phyloP scores from a whole-genome alignment of 345 rosid species.

The Pistacia atlantica region DNA sequence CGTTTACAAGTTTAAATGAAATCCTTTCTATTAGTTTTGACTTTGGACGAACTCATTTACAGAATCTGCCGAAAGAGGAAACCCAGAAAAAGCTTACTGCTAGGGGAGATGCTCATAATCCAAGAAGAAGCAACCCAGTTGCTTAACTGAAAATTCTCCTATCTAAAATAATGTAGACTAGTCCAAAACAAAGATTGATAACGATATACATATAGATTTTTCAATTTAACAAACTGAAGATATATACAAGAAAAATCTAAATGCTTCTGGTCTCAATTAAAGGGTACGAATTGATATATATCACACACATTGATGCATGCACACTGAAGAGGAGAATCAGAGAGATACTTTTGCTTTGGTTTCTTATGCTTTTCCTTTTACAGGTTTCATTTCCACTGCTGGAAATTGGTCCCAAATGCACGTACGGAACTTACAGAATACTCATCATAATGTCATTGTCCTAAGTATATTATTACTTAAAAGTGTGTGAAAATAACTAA shows the following conservation, averaged over 20 bases:
- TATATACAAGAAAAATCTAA: no score
- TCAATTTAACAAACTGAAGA: no score
- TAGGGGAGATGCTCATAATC: no score
- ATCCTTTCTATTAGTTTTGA: constrained; percentile 7
- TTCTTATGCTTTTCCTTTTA: not conserved
- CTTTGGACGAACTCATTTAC: not conserved
- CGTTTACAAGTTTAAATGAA: constrained; percentile 10
- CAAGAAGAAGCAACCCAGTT: not conserved
- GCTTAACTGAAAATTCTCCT: not conserved
- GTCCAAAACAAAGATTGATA: no score
- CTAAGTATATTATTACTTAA: not conserved
- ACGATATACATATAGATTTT: no score
- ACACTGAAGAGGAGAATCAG: constrained; percentile 8
- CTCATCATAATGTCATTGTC: constrained; percentile 27
- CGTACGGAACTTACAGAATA: not conserved
- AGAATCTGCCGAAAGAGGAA: constrained; percentile 16
- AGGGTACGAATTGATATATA: no score
- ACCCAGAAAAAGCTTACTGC: no score
- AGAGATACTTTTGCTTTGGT: not conserved
- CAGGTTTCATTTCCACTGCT: constrained; percentile 12
- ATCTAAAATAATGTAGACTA: no score
- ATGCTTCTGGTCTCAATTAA: no score
- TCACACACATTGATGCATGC: not conserved
- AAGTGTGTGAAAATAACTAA: constrained; percentile 29
- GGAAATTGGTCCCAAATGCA: constrained; percentile 20